These are phyloP conservation scores for Rubroshorea leprosula DNA, from an alignment of 345 rosid species.

Conservation along the genomic window DNA sequence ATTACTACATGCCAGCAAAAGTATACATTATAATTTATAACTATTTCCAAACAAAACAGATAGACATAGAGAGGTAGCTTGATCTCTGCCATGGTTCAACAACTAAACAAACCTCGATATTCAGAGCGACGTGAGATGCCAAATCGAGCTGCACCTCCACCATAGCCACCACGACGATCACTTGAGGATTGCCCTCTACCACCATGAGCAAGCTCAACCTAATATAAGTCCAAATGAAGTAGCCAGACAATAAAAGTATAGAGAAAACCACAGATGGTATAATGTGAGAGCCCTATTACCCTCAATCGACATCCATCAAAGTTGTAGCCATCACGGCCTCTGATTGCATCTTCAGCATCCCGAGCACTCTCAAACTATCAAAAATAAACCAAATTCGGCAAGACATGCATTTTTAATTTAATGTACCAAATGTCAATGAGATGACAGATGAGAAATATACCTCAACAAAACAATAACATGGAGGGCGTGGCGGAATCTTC, in stretches of 20 bases:
- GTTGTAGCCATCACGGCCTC: slow-evolving; percentile 79
- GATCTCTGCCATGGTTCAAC: not conserved
- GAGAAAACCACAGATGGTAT: slow-evolving; percentile 1
- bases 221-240: slow-evolving; percentile 20
- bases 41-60: not conserved
- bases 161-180: slow-evolving; percentile 67
- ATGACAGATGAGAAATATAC: slow-evolving; percentile 26
- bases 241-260: not conserved
- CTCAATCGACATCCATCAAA: slow-evolving; percentile 69
- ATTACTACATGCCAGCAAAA: slow-evolving; percentile 45
- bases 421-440: not conserved
- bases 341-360: slow-evolving; percentile 78
- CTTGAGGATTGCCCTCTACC: slow-evolving; percentile 77
- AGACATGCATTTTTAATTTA: not conserved
- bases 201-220: slow-evolving; percentile 99
- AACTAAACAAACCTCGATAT: slow-evolving; percentile 60
- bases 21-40: not conserved
- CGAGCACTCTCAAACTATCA: slow-evolving; percentile 54
- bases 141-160: slow-evolving; percentile 44
- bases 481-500: slow-evolving; percentile 96
- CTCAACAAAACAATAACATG: slow-evolving; percentile 95
- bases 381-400: slow-evolving; percentile 14
- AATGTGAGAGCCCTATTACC: slow-evolving; percentile 34
- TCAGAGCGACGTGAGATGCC: slow-evolving; percentile 84
- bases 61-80: not conserved